Conservation (phyloP, 2,329 filamentous ascomycete genomes). For the Trichoderma gracile region DNA sequence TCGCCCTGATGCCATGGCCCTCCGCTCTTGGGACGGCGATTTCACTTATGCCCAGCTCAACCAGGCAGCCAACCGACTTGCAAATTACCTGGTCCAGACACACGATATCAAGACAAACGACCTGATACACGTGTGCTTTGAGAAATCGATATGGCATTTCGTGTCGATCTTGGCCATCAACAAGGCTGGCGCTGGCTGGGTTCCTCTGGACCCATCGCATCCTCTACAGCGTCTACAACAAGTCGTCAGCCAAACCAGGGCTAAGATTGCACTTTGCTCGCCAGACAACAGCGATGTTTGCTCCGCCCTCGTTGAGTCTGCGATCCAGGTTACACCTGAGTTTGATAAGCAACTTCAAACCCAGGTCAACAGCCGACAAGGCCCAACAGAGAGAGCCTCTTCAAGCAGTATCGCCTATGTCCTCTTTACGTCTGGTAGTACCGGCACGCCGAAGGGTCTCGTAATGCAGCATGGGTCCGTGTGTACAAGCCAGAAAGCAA, state of each 20-base stretch:
- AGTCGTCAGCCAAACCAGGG: background rate
- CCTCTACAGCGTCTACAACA: background rate
- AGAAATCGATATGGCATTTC: conserved; percentile 30
- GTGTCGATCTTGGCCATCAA: conserved; percentile 33
- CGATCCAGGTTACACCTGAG: background rate
- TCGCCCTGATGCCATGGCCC: conserved; percentile 2
- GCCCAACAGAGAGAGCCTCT: background rate
- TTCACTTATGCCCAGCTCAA: conserved; percentile 29
- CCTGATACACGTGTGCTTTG: conserved; percentile 27
- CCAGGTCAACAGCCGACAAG: background rate
- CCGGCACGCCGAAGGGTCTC: conserved; percentile 49
- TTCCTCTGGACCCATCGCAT: conserved; percentile 6
- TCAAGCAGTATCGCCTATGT: conserved; percentile 34
- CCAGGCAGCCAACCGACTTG: background rate
- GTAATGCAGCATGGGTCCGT: conserved; percentile 27
- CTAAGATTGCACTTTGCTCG: background rate
- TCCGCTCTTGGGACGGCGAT: conserved; percentile 30
- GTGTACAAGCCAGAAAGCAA: conserved; percentile 10
- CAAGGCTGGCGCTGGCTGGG: conserved; percentile 31
- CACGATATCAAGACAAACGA: conserved; percentile 30
- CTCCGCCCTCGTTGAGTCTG: background rate
- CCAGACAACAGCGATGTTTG: background rate
- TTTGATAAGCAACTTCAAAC: background rate
- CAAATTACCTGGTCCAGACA: background rate
- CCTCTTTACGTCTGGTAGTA: conserved; percentile 55